These are phyloP conservation scores for Saussurea involucrata DNA, from an alignment of 129 eudicot genomes.

Conservation along the genomic window DNA sequence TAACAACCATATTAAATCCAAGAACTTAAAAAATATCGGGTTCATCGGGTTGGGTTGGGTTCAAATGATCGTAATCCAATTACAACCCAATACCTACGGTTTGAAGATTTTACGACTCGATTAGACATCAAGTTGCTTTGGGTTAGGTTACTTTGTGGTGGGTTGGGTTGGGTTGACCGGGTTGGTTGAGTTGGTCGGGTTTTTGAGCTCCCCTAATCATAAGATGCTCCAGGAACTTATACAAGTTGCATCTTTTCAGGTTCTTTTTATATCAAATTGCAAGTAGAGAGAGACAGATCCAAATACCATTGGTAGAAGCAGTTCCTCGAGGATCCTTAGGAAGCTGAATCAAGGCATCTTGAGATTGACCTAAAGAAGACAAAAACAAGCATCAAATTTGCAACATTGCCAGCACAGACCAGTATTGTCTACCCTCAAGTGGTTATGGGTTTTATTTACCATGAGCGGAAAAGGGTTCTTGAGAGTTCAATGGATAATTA, in stretches of 20 bases:
- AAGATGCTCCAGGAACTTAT: constrained; percentile 8
- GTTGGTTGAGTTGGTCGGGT: no score
- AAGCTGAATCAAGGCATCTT: constrained; percentile 24
- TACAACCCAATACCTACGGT: no score
- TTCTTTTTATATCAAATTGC: constrained; percentile 3
- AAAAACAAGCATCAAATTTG: constrained; percentile 26
- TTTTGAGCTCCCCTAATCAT: no score
- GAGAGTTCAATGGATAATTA: constrained; percentile 5
- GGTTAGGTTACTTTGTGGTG: no score
- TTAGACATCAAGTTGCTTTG: no score
- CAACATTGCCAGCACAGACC: constrained; percentile 6
- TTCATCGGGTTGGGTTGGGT: no score
- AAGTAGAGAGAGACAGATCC: neutral
- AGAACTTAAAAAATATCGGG: no score
- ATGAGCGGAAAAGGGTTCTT: constrained; percentile 18
- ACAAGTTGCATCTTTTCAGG: constrained; percentile 11
- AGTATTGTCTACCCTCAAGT: neutral
- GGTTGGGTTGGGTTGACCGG: no score
- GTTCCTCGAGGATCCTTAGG: constrained; percentile 22
- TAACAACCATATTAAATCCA: no score
- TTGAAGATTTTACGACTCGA: no score
- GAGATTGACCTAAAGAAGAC: constrained; percentile 35
- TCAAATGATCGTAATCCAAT: no score
- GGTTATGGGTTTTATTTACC: constrained; percentile 10
- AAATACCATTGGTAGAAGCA: constrained; percentile 27